Evolutionary conservation across 1,284 basidiomycete genomes (phyloP).

Genomic region (Pterula multifida): DNA sequence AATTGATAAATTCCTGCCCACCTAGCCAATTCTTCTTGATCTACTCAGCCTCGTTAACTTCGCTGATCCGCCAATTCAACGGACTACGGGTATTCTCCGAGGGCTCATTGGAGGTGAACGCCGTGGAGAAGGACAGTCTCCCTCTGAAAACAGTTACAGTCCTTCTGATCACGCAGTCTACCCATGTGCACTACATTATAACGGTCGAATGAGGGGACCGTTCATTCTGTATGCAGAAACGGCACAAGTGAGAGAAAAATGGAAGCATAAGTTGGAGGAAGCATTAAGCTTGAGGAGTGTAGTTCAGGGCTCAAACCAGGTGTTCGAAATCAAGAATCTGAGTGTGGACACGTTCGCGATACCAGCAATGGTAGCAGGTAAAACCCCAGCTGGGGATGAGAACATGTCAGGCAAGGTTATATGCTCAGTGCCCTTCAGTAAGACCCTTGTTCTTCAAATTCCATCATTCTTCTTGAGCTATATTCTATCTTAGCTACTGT

Average conservation of each 20-base stretch:
- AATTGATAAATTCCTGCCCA: conserved; percentile 3
- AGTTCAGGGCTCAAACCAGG: conserved; percentile 87
- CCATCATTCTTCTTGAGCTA: background rate
- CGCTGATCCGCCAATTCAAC: conserved; percentile 58
- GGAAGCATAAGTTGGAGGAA: conserved; percentile 85
- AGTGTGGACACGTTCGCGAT: conserved; percentile 78
- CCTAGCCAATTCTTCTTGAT: conserved; percentile 81
- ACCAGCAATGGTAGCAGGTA: conserved; percentile 41
- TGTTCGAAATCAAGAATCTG: conserved; percentile 81
- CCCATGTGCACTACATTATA: conserved; percentile 78
- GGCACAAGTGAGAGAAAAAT: conserved; percentile 62
- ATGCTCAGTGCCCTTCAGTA: conserved; percentile 88
- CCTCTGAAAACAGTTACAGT: conserved; percentile 21
- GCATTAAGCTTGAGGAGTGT: conserved; percentile 76
- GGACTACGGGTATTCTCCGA: conserved; percentile 49
- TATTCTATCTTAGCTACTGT: conserved; percentile 38
- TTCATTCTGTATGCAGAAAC: conserved; percentile 84
- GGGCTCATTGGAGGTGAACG: conserved; percentile 34
- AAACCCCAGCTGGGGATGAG: conserved; percentile 43
- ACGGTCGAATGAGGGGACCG: conserved; percentile 70
- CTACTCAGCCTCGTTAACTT: conserved; percentile 76
- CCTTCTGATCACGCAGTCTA: conserved; percentile 49
- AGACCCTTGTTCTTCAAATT: conserved; percentile 18
- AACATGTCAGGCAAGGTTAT: conserved; percentile 80
- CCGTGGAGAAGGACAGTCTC: conserved; percentile 18